Conservation (phyloP, 805 yeast genomes). For the Metschnikowia corniflorae region DNA sequence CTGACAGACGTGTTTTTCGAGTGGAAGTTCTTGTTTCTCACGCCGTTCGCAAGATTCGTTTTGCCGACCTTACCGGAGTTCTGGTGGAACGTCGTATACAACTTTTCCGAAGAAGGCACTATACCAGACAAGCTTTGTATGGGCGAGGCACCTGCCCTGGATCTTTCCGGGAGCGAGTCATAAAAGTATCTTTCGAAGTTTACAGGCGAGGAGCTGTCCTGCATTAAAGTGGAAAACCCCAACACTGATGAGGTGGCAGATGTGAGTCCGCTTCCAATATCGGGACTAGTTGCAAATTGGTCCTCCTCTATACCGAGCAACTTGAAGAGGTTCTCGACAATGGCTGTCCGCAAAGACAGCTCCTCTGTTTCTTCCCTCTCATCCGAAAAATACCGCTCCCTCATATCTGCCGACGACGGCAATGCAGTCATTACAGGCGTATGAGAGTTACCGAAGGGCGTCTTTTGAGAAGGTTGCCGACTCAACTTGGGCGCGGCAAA, state of each 20-base stretch:
- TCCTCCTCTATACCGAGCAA: conserved; percentile 58
- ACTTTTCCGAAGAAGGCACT: conserved; percentile 18
- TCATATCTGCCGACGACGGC: conserved; percentile 4
- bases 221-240: conserved; percentile 26
- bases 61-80: conserved; percentile 4
- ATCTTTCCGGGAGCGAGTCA: conserved; percentile 19
- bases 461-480: conserved; percentile 3
- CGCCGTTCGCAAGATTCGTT: conserved; percentile 1
- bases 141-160: conserved; percentile 8
- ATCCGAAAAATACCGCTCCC: conserved; percentile 42
- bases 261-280: conserved; percentile 12
- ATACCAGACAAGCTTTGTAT: conserved; percentile 3
- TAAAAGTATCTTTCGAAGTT: conserved; percentile 15
- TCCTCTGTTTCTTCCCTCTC: conserved; percentile 70
- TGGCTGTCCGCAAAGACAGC: conserved; percentile 54
- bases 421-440: conserved; percentile 1
- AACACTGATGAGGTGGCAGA: conserved; percentile 29
- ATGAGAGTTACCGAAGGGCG: conserved; percentile 1
- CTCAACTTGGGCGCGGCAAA: neutral
- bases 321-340: conserved; percentile 68
- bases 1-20: neutral
- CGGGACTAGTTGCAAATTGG: conserved; percentile 2
- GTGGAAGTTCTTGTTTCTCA: conserved; percentile 1
- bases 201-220: conserved; percentile 9
- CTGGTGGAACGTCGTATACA: conserved; percentile 31